Conservation (phyloP, 2,329 filamentous ascomycete species). For the Fusarium acutatum region DNA sequence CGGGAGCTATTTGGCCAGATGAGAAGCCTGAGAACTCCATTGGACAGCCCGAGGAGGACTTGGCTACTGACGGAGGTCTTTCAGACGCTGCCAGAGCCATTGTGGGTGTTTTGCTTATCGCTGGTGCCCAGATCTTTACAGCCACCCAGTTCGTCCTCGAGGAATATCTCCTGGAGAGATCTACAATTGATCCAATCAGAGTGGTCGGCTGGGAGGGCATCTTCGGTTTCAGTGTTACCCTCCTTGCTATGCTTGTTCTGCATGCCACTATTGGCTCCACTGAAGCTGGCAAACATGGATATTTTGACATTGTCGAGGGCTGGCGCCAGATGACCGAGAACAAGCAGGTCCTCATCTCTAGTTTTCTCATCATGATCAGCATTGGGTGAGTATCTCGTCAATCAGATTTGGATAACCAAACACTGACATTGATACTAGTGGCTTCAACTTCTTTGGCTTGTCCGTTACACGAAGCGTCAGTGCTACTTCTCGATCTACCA, state of each 20-base stretch:
- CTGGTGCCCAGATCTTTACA: slow-evolving; percentile 94
- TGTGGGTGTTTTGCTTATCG: slow-evolving; percentile 88
- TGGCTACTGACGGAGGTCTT: slow-evolving; percentile 51
- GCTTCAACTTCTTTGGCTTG: slow-evolving; percentile 98
- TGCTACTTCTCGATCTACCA: slow-evolving; percentile 92
- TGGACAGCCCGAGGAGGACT: slow-evolving; percentile 45
- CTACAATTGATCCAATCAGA: slow-evolving; percentile 77
- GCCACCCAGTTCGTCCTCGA: slow-evolving; percentile 96
- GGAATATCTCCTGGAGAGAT: slow-evolving; percentile 83
- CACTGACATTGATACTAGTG: slow-evolving; percentile 59
- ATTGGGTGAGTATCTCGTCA: slow-evolving; percentile 74
- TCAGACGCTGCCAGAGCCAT: slow-evolving; percentile 63
- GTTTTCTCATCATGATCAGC: slow-evolving; percentile 93
- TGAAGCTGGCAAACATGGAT: slow-evolving; percentile 76
- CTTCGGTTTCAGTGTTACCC: slow-evolving; percentile 85
- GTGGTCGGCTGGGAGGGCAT: slow-evolving; percentile 97
- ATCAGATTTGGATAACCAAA: not conserved
- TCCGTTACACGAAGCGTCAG: slow-evolving; percentile 90
- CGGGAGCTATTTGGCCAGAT: slow-evolving; percentile 82
- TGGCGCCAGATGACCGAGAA: slow-evolving; percentile 82
- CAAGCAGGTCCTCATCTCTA: slow-evolving; percentile 76
- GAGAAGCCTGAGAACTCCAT: slow-evolving; percentile 57
- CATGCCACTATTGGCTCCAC: slow-evolving; percentile 82
- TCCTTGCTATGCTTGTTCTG: slow-evolving; percentile 80
- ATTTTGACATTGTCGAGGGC: slow-evolving; percentile 90